These are phyloP conservation scores for Guillardia theta DNA, from an alignment of 78 protist genomes.

Conservation along the genomic window DNA sequence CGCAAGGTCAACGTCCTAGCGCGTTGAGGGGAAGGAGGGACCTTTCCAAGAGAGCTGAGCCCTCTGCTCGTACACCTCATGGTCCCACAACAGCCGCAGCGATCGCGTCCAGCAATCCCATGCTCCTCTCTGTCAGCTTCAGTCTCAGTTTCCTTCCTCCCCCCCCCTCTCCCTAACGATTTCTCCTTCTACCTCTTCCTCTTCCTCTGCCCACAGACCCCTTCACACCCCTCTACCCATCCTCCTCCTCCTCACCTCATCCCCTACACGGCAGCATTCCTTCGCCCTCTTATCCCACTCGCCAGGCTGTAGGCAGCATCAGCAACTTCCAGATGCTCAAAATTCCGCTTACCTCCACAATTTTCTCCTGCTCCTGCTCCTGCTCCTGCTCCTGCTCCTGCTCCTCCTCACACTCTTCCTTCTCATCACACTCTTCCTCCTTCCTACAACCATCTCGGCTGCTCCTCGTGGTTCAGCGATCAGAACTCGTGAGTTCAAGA, in stretches of 20 bases:
- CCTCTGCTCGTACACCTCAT: too few species aligned
- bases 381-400: neutral
- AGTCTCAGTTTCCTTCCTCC: neutral
- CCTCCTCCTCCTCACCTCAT: neutral
- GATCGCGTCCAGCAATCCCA: too few species aligned
- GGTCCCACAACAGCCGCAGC: too few species aligned
- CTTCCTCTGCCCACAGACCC: neutral
- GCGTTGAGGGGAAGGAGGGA: too few species aligned
- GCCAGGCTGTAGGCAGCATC: neutral
- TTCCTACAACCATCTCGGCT: neutral
- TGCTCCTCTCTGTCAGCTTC: too few species aligned
- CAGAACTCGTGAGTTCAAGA: neutral
- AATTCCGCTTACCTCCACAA: neutral
- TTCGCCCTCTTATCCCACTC: neutral
- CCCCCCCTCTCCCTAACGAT: neutral
- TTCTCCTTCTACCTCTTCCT: neutral
- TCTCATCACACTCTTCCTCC: neutral
- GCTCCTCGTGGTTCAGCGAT: neutral
- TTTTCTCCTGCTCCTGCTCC: neutral
- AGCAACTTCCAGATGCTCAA: neutral
- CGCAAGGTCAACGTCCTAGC: too few species aligned
- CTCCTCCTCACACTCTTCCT: neutral
- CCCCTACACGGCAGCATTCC: neutral
- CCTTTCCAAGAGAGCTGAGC: too few species aligned
- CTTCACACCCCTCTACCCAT: neutral